Evolutionary conservation across 768 basidiomycete genomes (phyloP).

Genomic region (Tubosaeta sp.): DNA sequence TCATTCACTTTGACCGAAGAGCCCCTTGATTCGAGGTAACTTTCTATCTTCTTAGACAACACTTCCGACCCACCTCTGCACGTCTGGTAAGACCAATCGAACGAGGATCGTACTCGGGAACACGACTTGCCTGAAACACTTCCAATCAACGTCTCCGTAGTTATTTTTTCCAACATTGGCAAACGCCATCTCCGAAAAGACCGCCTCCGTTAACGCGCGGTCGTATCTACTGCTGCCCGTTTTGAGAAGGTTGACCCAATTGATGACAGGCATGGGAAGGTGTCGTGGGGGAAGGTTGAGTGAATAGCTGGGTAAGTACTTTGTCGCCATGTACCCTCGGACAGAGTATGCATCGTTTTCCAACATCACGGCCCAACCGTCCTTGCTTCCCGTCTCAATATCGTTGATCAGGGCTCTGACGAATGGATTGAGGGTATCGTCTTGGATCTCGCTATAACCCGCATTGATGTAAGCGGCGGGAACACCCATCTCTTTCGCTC

Average conservation of each 20-base stretch:
- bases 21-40: background rate
- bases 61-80: background rate
- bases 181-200: conserved; percentile 30
- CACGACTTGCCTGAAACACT: conserved; percentile 27
- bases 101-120: background rate
- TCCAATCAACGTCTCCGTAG: conserved; percentile 24
- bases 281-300: conserved; percentile 15
- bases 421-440: background rate
- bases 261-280: conserved; percentile 22
- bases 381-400: conserved; percentile 8
- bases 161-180: conserved; percentile 2
- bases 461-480: background rate
- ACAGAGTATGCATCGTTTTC: conserved; percentile 29
- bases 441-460: background rate
- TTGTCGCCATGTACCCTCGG: conserved; percentile 21
- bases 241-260: conserved; percentile 32
- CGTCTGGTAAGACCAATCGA: background rate
- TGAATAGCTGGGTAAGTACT: conserved; percentile 20
- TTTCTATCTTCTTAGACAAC: background rate
- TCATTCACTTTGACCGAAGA: background rate
- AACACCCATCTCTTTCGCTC: background rate
- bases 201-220: conserved; percentile 29
- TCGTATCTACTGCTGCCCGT: conserved; percentile 32
- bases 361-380: conserved; percentile 27
- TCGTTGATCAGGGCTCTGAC: conserved; percentile 13